These are phyloP conservation scores for Phialophora expanda DNA, from an alignment of 2,329 filamentous ascomycete species.

Conservation along the genomic window DNA sequence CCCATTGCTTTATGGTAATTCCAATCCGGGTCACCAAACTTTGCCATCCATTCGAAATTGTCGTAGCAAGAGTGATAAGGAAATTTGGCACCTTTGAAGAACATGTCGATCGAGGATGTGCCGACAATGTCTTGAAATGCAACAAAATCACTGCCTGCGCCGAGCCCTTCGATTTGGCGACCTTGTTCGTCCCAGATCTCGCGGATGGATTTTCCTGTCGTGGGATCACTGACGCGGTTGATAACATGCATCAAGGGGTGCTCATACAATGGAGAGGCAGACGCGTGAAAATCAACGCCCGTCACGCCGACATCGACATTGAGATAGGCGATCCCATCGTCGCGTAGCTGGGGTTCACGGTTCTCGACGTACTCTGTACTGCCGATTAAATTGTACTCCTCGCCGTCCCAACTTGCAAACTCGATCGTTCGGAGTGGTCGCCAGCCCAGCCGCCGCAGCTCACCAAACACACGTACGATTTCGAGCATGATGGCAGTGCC, in stretches of 20 bases:
- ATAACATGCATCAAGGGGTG: conserved; percentile 74
- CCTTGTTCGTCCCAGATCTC: conserved; percentile 74
- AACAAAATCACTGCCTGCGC: conserved; percentile 79
- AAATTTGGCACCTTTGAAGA: conserved; percentile 70
- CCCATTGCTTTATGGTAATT: conserved; percentile 78
- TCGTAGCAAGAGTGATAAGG: conserved; percentile 88
- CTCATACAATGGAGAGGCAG: conserved; percentile 80
- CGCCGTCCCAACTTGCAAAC: conserved; percentile 95
- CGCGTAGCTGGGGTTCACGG: conserved; percentile 72
- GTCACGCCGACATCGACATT: conserved; percentile 86
- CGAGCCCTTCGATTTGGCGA: conserved; percentile 69
- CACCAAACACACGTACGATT: conserved; percentile 81
- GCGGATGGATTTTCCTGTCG: conserved; percentile 64
- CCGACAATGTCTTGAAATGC: conserved; percentile 92
- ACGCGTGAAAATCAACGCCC: conserved; percentile 74
- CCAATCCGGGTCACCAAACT: conserved; percentile 80
- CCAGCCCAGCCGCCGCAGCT: conserved; percentile 79
- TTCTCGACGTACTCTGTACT: conserved; percentile 95
- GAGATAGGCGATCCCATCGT: conserved; percentile 81
- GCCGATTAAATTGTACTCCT: conserved; percentile 90
- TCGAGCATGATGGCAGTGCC: conserved; percentile 93
- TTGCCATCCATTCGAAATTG: conserved; percentile 82
- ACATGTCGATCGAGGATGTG: conserved; percentile 83
- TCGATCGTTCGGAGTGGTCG: conserved; percentile 90
- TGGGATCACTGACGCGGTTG: conserved; percentile 74